Base-by-base conservation (phyloP, 2,329 filamentous ascomycete genomes). In the Graphilbum fragrans region DNA sequence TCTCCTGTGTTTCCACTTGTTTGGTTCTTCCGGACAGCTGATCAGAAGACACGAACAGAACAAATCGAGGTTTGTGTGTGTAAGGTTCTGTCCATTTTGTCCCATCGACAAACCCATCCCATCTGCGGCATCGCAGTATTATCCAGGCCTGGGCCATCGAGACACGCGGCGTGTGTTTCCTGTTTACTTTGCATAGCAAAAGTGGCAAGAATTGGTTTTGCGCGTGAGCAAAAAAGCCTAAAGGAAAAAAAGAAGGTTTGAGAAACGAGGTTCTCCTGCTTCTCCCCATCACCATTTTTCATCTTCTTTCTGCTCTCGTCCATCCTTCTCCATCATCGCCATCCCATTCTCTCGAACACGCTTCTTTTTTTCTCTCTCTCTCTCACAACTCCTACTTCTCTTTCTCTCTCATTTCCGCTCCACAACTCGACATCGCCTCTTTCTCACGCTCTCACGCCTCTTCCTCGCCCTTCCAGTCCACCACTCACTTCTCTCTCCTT, bases 211-310 rank as follows among this genome's bases (percentile, higher is more conserved):
- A 7, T 27, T 27, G 7, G 23, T 27, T 27, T 7, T 7, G 7
- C 12, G 23, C 23, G 23, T 12, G 23, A 7, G 23, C 7, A 27
- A 12, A 7, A 27, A 27, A 27, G 23, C 23, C 12, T 12, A 9
- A 8, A 27, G 12, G 11, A 32, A 22, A 18, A 16, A 36, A 41
- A 41, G 22, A 39, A 45, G 43, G 43, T 42, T 42, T 45, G 43
- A 40, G 43, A 44, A 42, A 27, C 27, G 22, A 29, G 27, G 17
- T 29, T 22, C 33, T 33, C 23, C 35, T 37, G 21, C 38, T 35
- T 29, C 35, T 40, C 25, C 39, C 27, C 34, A 18, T 27, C 39
- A 27, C 18, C 11, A n/a, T 17, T 33, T 14, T 31, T 23, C 34
- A 23, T 22, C 34, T 9, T 16, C 34, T 37, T 7, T 18, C 18